Conservation (phyloP, 805 yeast species). For the Sugiyamaella chiloensis region DNA sequence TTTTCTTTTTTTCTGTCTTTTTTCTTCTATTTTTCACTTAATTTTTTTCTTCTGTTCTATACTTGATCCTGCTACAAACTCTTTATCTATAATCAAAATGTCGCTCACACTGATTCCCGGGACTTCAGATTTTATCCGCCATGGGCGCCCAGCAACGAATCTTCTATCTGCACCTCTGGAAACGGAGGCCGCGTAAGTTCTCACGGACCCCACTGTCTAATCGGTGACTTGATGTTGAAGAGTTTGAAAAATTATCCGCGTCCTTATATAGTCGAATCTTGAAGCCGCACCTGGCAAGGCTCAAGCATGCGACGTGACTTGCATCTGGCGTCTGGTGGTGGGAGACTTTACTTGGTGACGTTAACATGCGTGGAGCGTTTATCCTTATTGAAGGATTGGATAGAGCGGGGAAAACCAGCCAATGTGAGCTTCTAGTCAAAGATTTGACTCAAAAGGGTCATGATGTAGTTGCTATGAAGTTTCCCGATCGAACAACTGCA, state of each 20-base stretch:
- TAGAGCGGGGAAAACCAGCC: slow-evolving; percentile 92
- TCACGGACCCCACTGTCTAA: slow-evolving; percentile 7
- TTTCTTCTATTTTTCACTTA: too few species aligned
- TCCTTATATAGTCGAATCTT: too few species aligned
- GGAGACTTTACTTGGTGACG: too few species aligned
- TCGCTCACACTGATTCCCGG: slow-evolving; percentile 37
- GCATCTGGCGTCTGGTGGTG: too few species aligned
- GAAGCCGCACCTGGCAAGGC: not conserved
- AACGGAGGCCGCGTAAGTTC: not conserved
- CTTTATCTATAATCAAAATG: slow-evolving; percentile 16
- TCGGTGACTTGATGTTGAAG: slow-evolving; percentile 23
- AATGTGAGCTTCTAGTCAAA: slow-evolving; percentile 46
- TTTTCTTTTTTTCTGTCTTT: too few species aligned
- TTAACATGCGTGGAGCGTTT: slow-evolving; percentile 68
- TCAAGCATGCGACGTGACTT: not conserved
- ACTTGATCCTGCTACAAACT: not conserved
- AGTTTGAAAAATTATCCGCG: slow-evolving; percentile 11
- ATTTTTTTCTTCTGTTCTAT: not conserved
- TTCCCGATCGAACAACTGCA: slow-evolving; percentile 83
- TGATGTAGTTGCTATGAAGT: slow-evolving; percentile 52
- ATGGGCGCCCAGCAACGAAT: slow-evolving; percentile 38
- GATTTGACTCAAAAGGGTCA: slow-evolving; percentile 31
- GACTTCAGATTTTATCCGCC: slow-evolving; percentile 28
- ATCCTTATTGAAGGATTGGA: slow-evolving; percentile 91
- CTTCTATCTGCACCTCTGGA: slow-evolving; percentile 23